Percentiles rank a stretch among this genome's conserved stretches.
Evolutionary conservation across 2,329 filamentous ascomycete genomes (phyloP).

Genomic region (Periconia digitata): DNA sequence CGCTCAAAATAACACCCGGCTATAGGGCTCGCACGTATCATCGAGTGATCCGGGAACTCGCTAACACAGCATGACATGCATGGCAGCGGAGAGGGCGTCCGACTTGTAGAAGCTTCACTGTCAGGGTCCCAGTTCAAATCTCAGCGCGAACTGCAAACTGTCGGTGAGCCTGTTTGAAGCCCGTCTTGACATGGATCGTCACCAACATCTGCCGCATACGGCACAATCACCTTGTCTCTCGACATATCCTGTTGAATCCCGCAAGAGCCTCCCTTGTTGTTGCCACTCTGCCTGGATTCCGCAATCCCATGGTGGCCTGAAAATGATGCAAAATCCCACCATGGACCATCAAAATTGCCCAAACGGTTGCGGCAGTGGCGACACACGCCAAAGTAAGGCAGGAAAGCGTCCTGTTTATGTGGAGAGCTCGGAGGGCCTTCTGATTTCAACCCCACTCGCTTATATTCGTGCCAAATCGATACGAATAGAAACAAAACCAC

Average conservation of each 20-base stretch:
- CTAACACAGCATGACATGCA: constrained; percentile 34
- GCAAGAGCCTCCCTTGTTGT: neutral
- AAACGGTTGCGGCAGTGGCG: too few relatives aligned
- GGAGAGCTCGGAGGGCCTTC: too few relatives aligned
- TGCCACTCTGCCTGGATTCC: too few relatives aligned
- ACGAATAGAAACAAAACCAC: neutral
- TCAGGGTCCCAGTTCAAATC: neutral
- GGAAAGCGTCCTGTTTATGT: too few relatives aligned
- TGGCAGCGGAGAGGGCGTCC: constrained; percentile 6
- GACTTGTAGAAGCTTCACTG: neutral
- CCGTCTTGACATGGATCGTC: too few relatives aligned
- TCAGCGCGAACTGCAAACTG: neutral
- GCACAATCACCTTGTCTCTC: neutral
- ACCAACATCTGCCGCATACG: neutral
- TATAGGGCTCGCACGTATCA: constrained; percentile 28
- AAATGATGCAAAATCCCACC: too few relatives aligned
- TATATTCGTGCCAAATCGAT: neutral
- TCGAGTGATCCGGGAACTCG: constrained; percentile 18
- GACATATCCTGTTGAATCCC: neutral
- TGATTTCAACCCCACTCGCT: neutral
- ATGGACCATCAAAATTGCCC: too few relatives aligned
- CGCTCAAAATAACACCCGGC: neutral
- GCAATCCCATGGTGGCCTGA: too few relatives aligned
- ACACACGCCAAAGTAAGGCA: too few relatives aligned
- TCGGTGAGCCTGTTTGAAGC: neutral